A percentile compares a stretch with the other conserved stretches of the same genome.
Conservation (phyloP, 164 flowering plant genomes). For the Protea cynaroides region DNA sequence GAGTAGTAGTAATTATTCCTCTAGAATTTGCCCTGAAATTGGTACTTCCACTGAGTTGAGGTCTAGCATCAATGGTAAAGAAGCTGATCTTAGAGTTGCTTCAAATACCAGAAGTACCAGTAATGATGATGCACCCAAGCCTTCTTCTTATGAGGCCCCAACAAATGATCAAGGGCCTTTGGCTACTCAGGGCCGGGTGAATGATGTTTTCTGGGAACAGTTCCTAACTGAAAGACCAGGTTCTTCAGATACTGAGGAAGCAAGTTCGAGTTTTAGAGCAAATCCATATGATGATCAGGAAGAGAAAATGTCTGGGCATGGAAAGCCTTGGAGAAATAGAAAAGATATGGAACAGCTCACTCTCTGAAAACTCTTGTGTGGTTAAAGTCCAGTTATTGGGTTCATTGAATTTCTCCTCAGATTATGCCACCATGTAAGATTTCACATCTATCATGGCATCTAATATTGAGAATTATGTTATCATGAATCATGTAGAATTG, state of each 20-base stretch:
- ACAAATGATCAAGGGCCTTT: slow-evolving; percentile 28
- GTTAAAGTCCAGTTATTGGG: neutral
- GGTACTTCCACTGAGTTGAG: slow-evolving; percentile 30
- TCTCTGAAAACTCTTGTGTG: slow-evolving; percentile 31
- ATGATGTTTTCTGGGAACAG: slow-evolving; percentile 96
- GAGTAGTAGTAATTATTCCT: slow-evolving; percentile 19
- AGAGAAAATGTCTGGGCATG: slow-evolving; percentile 40
- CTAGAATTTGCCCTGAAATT: slow-evolving; percentile 26
- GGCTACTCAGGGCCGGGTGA: slow-evolving; percentile 49
- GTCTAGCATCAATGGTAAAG: slow-evolving; percentile 25
- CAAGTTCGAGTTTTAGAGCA: slow-evolving; percentile 52
- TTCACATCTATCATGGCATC: slow-evolving; percentile 1
- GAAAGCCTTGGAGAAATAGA: slow-evolving; percentile 33
- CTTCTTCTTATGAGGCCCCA: slow-evolving; percentile 38
- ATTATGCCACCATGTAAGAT: slow-evolving; percentile 1
- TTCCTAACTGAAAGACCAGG: slow-evolving; percentile 94
- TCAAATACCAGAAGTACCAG: slow-evolving; percentile 14
- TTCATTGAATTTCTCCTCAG: neutral
- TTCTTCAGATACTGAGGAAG: slow-evolving; percentile 76
- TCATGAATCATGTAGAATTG: neutral
- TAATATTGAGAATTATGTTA: neutral
- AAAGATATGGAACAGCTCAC: slow-evolving; percentile 53
- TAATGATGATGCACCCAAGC: slow-evolving; percentile 14
- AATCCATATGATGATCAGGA: slow-evolving; percentile 47
- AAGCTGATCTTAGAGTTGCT: slow-evolving; percentile 20